Base-by-base conservation (phyloP, 306 rosid genomes). In the Medicago truncatula region DNA sequence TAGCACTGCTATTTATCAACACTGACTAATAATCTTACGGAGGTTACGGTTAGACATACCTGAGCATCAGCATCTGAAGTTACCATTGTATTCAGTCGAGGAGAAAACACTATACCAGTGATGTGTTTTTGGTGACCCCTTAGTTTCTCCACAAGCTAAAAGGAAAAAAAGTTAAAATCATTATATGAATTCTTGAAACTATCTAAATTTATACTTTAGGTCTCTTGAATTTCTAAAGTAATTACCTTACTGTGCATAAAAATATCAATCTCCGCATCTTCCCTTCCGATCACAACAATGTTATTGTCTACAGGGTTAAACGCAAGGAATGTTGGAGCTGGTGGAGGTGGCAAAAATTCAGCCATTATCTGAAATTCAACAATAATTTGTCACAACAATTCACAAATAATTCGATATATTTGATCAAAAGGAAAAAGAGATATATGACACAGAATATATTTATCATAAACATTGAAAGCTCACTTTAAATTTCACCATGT, bases 241-340 rank as follows among this genome's bases (percentile, higher is more conserved):
- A 57, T 68, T 86, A 93, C 98, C 98, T 86, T 86, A 28, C 64
- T 81, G 28, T 79, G 69, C 77, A 85, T 79, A 75, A 81, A 88
- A 71, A 93, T 89, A 71, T 79, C 87, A 73, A 93, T 88, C 21
- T 91, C 85, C 31, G 87, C 86, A 81, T 90, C 91, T 59, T 82
- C 89, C 92, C 81, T 87, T 84, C 97, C 97, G 7, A 89, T 80
- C 58, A 97, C 98, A 9, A 88, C 34, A 64, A 91, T 78, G 82
- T 90, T 90, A 82, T 93, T 91, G 82, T 93, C 92, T 61, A 59
- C 76, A 61, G 95, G 98, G 73, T 85, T 90, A 63, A 93, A 91
- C 3, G 85, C 88, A 13, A 90, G 73, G 79, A 53, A 88, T 17
- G 96, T 88, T 31, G 97, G 76, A 60, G 85, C 75, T 11, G 97